A percentile compares a stretch with the other conserved stretches of the same genome.
These are phyloP conservation scores for Fusarium secorum DNA, from an alignment of 2,329 filamentous ascomycete species.

Conservation along the genomic window DNA sequence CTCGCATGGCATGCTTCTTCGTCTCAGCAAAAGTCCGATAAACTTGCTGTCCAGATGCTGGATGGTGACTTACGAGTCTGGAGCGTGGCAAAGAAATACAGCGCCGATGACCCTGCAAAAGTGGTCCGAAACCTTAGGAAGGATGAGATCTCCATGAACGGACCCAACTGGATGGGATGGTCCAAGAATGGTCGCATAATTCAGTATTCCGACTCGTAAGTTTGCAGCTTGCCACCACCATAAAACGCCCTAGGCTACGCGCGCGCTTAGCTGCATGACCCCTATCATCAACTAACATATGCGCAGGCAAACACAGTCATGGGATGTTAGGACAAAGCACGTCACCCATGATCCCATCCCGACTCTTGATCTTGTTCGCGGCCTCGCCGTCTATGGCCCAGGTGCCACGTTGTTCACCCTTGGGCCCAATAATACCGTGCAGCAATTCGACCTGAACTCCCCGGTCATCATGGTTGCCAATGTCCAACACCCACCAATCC, in stretches of 20 bases:
- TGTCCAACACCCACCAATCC: slow-evolving; percentile 82
- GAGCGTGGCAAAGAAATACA: slow-evolving; percentile 87
- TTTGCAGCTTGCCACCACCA: slow-evolving; percentile 40
- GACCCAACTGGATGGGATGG: slow-evolving; percentile 98
- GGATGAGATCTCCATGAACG: slow-evolving; percentile 74
- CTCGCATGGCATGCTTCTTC: slow-evolving; percentile 97
- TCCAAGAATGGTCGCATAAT: slow-evolving; percentile 97
- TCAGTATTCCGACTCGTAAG: slow-evolving; percentile 89
- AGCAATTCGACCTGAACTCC: slow-evolving; percentile 94
- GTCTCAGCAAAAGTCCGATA: slow-evolving; percentile 93
- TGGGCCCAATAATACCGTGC: slow-evolving; percentile 86
- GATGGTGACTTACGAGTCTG: slow-evolving; percentile 94
- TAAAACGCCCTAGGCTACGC: slow-evolving; percentile 47
- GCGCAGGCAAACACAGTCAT: slow-evolving; percentile 83
- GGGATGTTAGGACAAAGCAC: slow-evolving; percentile 97
- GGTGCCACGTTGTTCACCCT: too few relatives aligned
- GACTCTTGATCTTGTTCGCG: slow-evolving; percentile 81
- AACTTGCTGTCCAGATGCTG: slow-evolving; percentile 90
- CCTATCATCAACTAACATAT: slow-evolving; percentile 45
- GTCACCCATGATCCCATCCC: slow-evolving; percentile 90
- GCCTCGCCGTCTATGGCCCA: slow-evolving; percentile 86
- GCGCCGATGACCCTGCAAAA: slow-evolving; percentile 79
- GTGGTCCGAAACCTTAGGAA: slow-evolving; percentile 87
- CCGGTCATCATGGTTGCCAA: slow-evolving; percentile 82
- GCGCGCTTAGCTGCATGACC: slow-evolving; percentile 53